Evolutionary conservation across 208 protist genomes (phyloP).

Genomic region (Acanthamoeba healyi): DNA sequence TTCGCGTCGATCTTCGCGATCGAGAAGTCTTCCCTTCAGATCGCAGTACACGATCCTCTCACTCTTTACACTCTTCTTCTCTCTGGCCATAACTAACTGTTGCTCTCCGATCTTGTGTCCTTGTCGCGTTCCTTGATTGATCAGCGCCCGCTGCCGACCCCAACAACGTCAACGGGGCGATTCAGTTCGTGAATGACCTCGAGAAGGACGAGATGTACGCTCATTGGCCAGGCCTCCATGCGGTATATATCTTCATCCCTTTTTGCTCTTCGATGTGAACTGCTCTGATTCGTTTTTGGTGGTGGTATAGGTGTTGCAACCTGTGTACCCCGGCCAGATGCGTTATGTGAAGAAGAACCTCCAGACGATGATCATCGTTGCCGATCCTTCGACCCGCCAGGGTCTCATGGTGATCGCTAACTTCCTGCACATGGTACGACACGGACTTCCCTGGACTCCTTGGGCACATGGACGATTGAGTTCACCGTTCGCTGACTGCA

Average conservation of each 20-base stretch:
- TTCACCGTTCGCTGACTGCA: not conserved
- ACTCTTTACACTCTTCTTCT: not conserved
- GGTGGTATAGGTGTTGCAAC: conserved; percentile 73
- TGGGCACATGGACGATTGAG: not conserved
- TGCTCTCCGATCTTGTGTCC: not conserved
- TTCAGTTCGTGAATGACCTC: conserved; percentile 92
- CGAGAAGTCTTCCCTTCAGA: conserved; percentile 1
- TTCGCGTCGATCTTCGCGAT: conserved; percentile 44
- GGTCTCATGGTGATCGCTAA: not conserved
- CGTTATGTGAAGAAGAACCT: conserved; percentile 91
- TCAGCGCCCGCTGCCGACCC: not conserved
- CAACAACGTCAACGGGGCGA: conserved; percentile 66
- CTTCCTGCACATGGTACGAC: not conserved
- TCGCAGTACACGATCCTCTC: not conserved
- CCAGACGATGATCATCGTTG: conserved; percentile 84
- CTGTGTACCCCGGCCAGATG: conserved; percentile 80
- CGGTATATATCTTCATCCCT: too few species aligned
- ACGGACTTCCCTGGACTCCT: not conserved
- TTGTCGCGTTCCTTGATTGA: not conserved
- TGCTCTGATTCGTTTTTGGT: not conserved
- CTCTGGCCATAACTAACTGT: not conserved
- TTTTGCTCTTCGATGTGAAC: not conserved
- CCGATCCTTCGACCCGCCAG: not conserved
- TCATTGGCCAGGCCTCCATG: conserved; percentile 59
- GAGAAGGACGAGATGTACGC: conserved; percentile 89